Conservation (phyloP, 768 basidiomycete genomes). For the Tephrocybe sp. region DNA sequence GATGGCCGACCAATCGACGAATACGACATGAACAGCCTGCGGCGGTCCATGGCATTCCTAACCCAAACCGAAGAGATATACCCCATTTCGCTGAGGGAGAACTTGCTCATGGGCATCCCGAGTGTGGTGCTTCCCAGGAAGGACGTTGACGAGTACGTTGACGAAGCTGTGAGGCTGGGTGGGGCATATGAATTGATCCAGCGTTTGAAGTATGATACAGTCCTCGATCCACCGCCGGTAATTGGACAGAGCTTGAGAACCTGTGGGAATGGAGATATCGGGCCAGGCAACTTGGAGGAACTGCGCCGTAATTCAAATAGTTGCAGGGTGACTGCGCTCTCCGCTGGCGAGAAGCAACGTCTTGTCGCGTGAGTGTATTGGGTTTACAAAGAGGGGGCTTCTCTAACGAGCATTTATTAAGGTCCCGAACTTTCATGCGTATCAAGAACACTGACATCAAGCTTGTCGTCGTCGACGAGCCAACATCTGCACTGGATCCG, state of each 20-base stretch:
- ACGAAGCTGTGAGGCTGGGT: constrained; percentile 35
- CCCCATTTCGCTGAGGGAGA: constrained; percentile 33
- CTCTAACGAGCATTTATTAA: constrained; percentile 12
- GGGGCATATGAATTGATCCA: constrained; percentile 41
- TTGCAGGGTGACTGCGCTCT: constrained; percentile 29
- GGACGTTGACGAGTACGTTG: constrained; percentile 17
- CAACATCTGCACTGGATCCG: constrained; percentile 57
- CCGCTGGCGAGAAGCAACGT: constrained; percentile 50
- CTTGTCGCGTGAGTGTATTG: constrained; percentile 46
- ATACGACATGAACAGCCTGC: constrained; percentile 33
- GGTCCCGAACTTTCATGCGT: constrained; percentile 49
- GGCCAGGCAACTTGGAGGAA: constrained; percentile 29
- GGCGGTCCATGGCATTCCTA: constrained; percentile 40
- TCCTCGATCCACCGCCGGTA: constrained; percentile 31
- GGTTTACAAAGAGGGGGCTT: too few species aligned
- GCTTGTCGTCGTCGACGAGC: constrained; percentile 58
- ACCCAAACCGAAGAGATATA: constrained; percentile 39
- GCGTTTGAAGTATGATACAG: constrained; percentile 40
- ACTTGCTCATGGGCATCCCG: constrained; percentile 35
- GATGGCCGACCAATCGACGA: constrained; percentile 34
- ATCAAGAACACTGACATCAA: constrained; percentile 37
- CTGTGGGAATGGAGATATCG: constrained; percentile 25
- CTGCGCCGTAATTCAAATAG: constrained; percentile 28
- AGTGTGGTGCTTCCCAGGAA: constrained; percentile 12
- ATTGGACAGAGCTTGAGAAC: constrained; percentile 29